Evolutionary conservation across 1,284 basidiomycete genomes (phyloP), one percentile per base, ranked within the genome.

Genomic region (Phylloporus sp.): DNA sequence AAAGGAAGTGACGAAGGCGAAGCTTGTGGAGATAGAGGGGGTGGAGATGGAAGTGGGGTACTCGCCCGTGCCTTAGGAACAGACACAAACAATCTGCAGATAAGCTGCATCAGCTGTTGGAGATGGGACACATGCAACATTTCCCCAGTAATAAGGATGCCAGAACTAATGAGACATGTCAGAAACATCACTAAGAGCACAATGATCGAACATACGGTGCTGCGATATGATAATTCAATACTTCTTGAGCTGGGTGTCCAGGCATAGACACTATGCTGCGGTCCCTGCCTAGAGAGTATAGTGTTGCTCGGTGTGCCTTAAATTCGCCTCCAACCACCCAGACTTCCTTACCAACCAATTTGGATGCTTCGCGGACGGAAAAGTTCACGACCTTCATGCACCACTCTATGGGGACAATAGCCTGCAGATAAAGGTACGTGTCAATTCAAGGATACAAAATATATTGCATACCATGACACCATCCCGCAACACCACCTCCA

Each of bases 291-390:
- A 62, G 23, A 27, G 49, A 19, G 32, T 41, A 20, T 37, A 62
- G 19, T 17, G 12, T 62, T 41, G 35, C 61, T 25, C 7, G 19
- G 41, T 17, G 19, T 53, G 32, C 61, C 25, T 62, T 62, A 15
- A 62, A 55, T 17, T 62, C 49, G 20, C 61, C 35, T 19, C 25
- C n/a, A 27, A 53, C 25, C 23, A 62, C 35, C 35, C 49, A 62
- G n/a, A 62, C 35, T 53, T 62, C 49, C 37, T 62, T 62, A 4
- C 49, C 61, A 27, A 62, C 17, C 61, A 62, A 41, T 27, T 62
- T 35, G 47, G 47, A 49, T 11, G 11, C 11, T 41, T 41, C 39
- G 11, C 15, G 11, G 15, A 41, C 12, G 39, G 39, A 41, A 32
- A 32, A 32, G 32, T 32, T 32, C 32, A 32, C 7, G 32, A 32